Base-by-base conservation (phyloP, 1,139 yeast genomes). In the Zygosaccharomyces pseudobailii region DNA sequence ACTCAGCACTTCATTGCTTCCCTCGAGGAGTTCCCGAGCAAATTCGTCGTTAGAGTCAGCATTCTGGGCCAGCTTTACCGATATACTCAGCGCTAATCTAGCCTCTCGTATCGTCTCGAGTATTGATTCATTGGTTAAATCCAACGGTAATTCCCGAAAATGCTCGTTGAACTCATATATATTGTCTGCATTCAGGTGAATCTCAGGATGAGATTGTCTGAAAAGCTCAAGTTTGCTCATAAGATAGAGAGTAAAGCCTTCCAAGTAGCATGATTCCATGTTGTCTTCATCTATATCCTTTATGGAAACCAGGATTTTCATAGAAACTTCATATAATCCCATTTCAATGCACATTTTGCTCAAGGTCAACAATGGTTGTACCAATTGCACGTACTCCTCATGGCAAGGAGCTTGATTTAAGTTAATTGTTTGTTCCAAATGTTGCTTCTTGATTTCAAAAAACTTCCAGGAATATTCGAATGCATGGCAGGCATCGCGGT, bases 281-380 rank as follows among this genome's bases (percentile, higher is more conserved):
- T 87, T 80, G 55, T 82, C 84, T 58, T 90, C 97, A 67, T 90
- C 89, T 43, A 90, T 78, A 52, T 86, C 90, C 57, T 83, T 82
- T 21, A 84, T 73, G 31, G 76, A 74, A 23, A 76, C 71, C 8
- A 88, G 74, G 21, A 87, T 79, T 35, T 77, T 76, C 10, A 80
- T 69, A 3, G 87, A 86, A 22, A 74, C 62, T 36, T 86, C 94
- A 59, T 82, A 82, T 52, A 79, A 69, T 35, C 84, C 92, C 63
- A 87, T 71, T 66, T 90, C 97, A 45, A 87, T 74, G 24, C 92
- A 81, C 64, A 83, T 81, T 61, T 86, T 82, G 10, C 88, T 72
- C 45, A 90, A 70, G 1, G 88, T 79, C 36, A 84, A 71, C 40
- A 89, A 69, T 4, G 90, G 90, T 58, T 83, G 84, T 44, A 80